Conservation (phyloP, 805 yeast species). For the Tetrapisispora fleetii region DNA sequence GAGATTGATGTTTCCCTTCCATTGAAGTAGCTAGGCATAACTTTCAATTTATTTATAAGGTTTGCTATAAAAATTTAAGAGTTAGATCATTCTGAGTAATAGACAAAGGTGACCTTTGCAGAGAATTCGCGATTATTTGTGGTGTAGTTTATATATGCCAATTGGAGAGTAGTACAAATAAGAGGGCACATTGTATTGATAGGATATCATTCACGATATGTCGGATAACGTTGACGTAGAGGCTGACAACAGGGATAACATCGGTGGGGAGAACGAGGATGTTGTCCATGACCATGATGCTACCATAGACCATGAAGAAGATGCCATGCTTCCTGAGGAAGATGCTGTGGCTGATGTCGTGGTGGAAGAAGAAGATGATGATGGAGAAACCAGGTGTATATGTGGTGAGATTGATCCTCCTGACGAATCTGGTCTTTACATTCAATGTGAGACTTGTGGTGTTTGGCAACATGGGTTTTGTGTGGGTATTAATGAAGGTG, state of each 20-base stretch:
- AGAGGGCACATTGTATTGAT: no score
- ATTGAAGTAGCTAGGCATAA: no score
- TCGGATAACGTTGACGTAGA: no score
- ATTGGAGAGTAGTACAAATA: no score
- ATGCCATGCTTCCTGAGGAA: neutral
- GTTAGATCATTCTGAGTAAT: no score
- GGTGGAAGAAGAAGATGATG: slow-evolving; percentile 32
- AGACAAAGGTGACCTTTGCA: no score
- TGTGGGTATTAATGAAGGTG: slow-evolving; percentile 65
- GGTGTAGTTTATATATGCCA: no score
- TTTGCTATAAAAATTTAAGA: no score
- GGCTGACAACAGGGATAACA: neutral
- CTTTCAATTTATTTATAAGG: no score
- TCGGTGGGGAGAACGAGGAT: neutral
- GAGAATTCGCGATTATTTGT: no score
- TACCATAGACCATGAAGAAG: neutral
- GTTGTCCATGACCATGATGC: neutral
- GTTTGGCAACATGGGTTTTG: slow-evolving; percentile 98
- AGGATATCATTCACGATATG: no score
- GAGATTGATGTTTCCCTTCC: no score
- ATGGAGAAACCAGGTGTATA: slow-evolving; percentile 37
- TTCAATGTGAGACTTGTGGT: slow-evolving; percentile 82
- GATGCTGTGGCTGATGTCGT: slow-evolving; percentile 14
- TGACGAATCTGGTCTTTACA: slow-evolving; percentile 51
- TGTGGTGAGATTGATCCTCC: slow-evolving; percentile 38